Evolutionary conservation across 305 asterid genomes (phyloP).

Genomic region (Petunia hybrid): DNA sequence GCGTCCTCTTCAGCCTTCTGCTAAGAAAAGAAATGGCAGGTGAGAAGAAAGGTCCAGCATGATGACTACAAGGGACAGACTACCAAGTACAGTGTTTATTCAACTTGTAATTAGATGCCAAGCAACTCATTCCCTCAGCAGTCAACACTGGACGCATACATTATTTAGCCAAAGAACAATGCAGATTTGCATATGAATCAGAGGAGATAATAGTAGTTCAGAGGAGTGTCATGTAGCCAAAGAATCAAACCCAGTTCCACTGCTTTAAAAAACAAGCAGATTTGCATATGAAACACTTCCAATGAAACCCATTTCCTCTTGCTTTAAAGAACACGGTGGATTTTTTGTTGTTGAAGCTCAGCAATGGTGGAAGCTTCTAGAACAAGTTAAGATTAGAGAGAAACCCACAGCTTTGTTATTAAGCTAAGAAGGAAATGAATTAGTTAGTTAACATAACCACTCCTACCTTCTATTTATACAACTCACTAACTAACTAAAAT

Average conservation of each 20-base stretch:
- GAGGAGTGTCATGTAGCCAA: not conserved
- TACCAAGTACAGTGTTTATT: not conserved
- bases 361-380: no score
- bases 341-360: no score
- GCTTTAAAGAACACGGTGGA: no score
- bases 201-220: not conserved
- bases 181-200: no score
- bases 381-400: no score
- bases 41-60: not conserved
- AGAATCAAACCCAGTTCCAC: not conserved
- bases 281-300: not conserved
- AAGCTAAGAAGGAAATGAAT: no score
- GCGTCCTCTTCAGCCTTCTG: slow-evolving; percentile 50
- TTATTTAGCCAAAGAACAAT: no score
- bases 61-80: not conserved
- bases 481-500: no score
- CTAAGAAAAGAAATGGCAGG: not conserved
- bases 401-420: no score
- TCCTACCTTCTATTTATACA: no score
- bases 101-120: not conserved
- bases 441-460: no score
- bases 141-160: no score
- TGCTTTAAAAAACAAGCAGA: not conserved
- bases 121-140: not conserved
- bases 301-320: not conserved